A percentile compares a stretch with the other conserved stretches of the same genome.
Evolutionary conservation across 1,284 basidiomycete genomes (phyloP).

Genomic region (Microbotryum violaceum): DNA sequence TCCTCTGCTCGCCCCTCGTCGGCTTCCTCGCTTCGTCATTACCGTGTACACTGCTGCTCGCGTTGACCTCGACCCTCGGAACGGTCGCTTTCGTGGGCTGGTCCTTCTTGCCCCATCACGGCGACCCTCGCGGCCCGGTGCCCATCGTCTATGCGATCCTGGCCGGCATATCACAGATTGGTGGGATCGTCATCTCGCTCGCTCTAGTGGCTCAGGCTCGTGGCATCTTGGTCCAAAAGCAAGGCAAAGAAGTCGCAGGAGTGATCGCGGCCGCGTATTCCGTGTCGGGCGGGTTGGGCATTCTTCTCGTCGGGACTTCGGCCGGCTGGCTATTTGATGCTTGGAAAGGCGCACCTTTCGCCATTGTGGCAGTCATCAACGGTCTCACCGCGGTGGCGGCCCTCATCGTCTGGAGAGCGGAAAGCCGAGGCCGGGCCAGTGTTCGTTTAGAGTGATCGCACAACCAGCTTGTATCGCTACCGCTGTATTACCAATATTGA

Average conservation of each 20-base stretch:
- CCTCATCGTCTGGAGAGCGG: neutral
- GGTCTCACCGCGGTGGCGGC: conserved; percentile 4
- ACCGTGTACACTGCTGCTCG: conserved; percentile 2
- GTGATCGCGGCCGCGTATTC: conserved; percentile 26
- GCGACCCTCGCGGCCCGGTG: conserved; percentile 11
- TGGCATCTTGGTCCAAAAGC: neutral
- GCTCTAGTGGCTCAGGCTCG: conserved; percentile 23
- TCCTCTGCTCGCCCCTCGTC: conserved; percentile 26
- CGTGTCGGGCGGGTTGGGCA: conserved; percentile 30
- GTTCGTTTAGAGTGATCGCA: too few species aligned
- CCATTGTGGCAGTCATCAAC: conserved; percentile 17
- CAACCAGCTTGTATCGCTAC: too few species aligned
- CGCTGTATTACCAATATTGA: too few species aligned
- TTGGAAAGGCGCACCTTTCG: conserved; percentile 21
- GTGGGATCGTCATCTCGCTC: conserved; percentile 24
- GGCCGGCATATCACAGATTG: conserved; percentile 23
- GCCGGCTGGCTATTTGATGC: conserved; percentile 23
- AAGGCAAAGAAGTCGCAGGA: conserved; percentile 24
- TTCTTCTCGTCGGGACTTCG: conserved; percentile 21
- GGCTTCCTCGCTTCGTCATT: conserved; percentile 8
- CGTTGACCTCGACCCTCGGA: conserved; percentile 15
- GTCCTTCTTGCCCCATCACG: conserved; percentile 7
- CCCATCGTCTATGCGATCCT: conserved; percentile 16
- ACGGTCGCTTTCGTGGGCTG: conserved; percentile 10
- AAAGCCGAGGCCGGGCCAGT: too few species aligned